Base-by-base conservation (phyloP, 768 basidiomycete species). In the Suillus variegatus region DNA sequence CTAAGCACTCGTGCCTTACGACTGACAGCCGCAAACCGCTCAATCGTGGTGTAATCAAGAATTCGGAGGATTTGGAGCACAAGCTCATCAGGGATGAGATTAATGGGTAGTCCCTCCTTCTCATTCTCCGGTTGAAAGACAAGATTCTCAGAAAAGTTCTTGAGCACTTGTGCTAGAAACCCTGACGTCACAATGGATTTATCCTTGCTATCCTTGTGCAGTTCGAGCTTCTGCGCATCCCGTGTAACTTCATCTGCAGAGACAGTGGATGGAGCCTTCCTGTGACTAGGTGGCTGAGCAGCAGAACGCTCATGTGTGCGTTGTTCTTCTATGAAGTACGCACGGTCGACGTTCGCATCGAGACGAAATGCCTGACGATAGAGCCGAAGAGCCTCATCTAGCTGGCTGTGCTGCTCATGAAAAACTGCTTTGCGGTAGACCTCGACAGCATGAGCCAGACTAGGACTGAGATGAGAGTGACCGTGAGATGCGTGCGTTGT, bases 291-390 rank as follows among this genome's bases (percentile, higher is more conserved):
- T 38, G 70, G 60, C 51, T 55, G 63, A 46, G 57, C 10, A 18
- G 56, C 44, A 46, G 61, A 55, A 35, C 57, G 56, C 49, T 69
- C 65, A 12, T 70, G 69, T 40, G 69, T 40, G 64, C 70, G 73
- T 51, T 72, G 78, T 71, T 92, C 89, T 66, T 87, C 82, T 49
- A 82, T 80, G 66, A 84, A 81, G 76, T 91, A 94, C 1, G 85
- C 83, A 66, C 83, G 82, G 73, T 95, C 94, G 41, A 95, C 91
- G 66, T 91, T 80, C 43, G 89, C 80, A 65, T 95, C 85, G 77
- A 90, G 78, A 61, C 89, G 86, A 74, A 95, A 95, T 2, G 93
- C 93, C 66, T 86, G 85, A 12, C 93, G 87, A 71, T 97, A 97
- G 9, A 94, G 77, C 32, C 76, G 72, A 12, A 95, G 76, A 13